phyloP scores from a whole-genome alignment of 2,329 filamentous ascomycete species.

The Pestalotiopsis sp. region DNA sequence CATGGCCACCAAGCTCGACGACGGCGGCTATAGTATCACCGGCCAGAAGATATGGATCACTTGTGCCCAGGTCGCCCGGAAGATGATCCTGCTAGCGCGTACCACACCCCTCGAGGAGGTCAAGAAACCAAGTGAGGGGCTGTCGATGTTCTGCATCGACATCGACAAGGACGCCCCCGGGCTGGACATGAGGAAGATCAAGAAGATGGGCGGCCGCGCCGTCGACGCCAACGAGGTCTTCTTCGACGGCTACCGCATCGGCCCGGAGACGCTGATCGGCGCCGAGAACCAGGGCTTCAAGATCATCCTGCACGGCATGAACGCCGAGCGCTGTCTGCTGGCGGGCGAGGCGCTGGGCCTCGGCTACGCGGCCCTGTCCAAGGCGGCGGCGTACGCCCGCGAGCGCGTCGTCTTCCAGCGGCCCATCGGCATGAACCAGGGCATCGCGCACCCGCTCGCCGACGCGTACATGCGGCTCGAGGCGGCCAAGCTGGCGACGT shows the following conservation, averaged over 20 bases:
- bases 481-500: slow-evolving; percentile 65
- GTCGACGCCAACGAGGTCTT: slow-evolving; percentile 89
- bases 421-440: slow-evolving; percentile 68
- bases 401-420: slow-evolving; percentile 68
- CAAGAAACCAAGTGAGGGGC: slow-evolving; percentile 70
- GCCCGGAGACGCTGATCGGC: slow-evolving; percentile 67
- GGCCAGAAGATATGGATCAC: slow-evolving; percentile 93
- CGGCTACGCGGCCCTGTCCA: slow-evolving; percentile 71
- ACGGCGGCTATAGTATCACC: slow-evolving; percentile 66
- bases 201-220: slow-evolving; percentile 83
- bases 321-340: slow-evolving; percentile 74
- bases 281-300: slow-evolving; percentile 77
- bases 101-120: slow-evolving; percentile 72
- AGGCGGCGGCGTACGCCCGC: slow-evolving; percentile 66
- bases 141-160: slow-evolving; percentile 82
- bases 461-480: slow-evolving; percentile 68
- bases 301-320: slow-evolving; percentile 79
- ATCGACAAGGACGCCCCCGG: slow-evolving; percentile 63
- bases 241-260: slow-evolving; percentile 76
- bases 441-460: slow-evolving; percentile 66
- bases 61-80: slow-evolving; percentile 77
- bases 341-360: slow-evolving; percentile 81
- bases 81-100: slow-evolving; percentile 82
- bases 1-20: slow-evolving; percentile 53
- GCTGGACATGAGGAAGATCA: slow-evolving; percentile 71